Evolutionary conservation across 768 basidiomycete genomes (phyloP).

Genomic region (Leccinellum albellum): DNA sequence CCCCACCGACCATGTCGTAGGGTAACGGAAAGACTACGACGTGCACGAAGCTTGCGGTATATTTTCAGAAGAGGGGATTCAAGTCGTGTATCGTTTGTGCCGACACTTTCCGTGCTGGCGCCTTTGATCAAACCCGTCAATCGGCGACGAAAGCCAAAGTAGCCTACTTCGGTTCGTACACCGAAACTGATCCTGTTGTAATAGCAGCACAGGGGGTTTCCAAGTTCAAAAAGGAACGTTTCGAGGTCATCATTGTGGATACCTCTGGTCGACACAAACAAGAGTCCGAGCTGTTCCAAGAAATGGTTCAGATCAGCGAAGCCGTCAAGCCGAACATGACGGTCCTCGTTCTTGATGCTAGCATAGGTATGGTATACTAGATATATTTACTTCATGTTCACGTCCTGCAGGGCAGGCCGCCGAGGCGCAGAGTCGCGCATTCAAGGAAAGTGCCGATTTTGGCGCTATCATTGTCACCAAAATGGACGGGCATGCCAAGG

Average conservation of each 20-base stretch:
- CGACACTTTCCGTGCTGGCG: conserved; percentile 98
- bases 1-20: conserved; percentile 37
- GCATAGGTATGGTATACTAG: conserved; percentile 64
- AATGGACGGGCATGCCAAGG: conserved; percentile 99
- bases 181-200: conserved; percentile 94
- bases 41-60: conserved; percentile 96
- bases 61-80: conserved; percentile 96
- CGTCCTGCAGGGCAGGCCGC: conserved; percentile 80
- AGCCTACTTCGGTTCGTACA: conserved; percentile 98
- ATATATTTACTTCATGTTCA: neutral
- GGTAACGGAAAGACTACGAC: conserved; percentile 99
- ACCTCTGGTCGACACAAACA: conserved; percentile 97
- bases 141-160: conserved; percentile 99
- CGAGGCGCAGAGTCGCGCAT: conserved; percentile 91
- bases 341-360: conserved; percentile 91
- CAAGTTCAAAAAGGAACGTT: conserved; percentile 97
- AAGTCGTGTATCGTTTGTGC: conserved; percentile 97
- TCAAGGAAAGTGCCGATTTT: conserved; percentile 97
- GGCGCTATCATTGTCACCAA: conserved; percentile 99
- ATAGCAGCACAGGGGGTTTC: conserved; percentile 93
- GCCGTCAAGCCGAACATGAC: conserved; percentile 98
- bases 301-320: conserved; percentile 95
- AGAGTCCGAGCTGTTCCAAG: conserved; percentile 92
- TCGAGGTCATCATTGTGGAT: conserved; percentile 98
- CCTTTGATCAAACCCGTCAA: conserved; percentile 98